phyloP scores from a whole-genome alignment of 345 rosid genomes.

The Rhodomyrtus tomentosa region DNA sequence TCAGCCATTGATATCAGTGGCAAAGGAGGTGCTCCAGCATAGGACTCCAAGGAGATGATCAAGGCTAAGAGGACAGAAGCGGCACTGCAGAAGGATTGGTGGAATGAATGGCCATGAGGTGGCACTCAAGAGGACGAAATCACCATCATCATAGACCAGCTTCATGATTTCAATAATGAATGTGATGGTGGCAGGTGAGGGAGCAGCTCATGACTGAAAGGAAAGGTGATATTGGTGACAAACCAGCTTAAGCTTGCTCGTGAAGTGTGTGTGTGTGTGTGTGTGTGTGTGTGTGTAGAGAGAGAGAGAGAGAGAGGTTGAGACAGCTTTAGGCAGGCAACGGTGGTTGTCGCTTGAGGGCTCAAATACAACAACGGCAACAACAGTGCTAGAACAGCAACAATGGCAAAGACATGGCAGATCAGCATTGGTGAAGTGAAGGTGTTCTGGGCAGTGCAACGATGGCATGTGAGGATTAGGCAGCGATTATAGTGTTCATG shows the following conservation, averaged over 20 bases:
- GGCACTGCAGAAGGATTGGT: not conserved
- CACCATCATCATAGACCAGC: not conserved
- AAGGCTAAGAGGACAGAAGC: not conserved
- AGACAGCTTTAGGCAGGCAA: not conserved
- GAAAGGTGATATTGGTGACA: not conserved
- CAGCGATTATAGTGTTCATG: not conserved
- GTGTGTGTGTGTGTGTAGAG: too few species aligned
- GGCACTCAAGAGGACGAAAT: not conserved
- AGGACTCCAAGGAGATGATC: not conserved
- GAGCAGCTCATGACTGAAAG: not conserved
- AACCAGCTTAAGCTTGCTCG: not conserved
- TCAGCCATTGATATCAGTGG: not conserved
- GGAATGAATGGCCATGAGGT: not conserved
- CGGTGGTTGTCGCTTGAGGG: not conserved
- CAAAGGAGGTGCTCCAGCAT: not conserved
- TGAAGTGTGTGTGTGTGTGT: too few species aligned
- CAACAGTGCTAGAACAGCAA: not conserved
- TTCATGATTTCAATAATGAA: not conserved
- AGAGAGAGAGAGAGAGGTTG: not conserved
- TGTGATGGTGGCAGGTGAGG: not conserved
- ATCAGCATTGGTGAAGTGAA: not conserved
- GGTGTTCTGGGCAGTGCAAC: not conserved
- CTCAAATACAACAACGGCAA: not conserved
- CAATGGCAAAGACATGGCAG: not conserved
- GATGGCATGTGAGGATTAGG: not conserved